Evolutionary conservation across 805 yeast species (phyloP).

Genomic region (Spathaspora hagerdaliae): DNA sequence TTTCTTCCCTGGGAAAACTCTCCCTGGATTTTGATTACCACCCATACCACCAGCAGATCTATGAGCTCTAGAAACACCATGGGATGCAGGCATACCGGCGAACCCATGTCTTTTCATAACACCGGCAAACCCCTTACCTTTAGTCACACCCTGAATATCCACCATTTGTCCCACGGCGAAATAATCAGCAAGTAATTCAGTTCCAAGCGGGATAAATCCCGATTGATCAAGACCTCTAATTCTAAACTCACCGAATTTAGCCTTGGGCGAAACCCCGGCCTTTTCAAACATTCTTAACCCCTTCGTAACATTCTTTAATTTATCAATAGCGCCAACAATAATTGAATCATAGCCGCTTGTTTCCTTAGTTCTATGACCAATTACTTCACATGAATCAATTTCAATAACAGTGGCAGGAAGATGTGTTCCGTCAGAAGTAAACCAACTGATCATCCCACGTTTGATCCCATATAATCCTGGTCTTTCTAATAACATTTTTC

Average conservation of each 20-base stretch:
- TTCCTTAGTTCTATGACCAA: slow-evolving; percentile 63
- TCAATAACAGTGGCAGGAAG: slow-evolving; percentile 85
- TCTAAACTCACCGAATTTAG: slow-evolving; percentile 70
- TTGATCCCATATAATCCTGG: slow-evolving; percentile 84
- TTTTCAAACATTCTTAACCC: slow-evolving; percentile 76
- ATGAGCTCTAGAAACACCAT: slow-evolving; percentile 91
- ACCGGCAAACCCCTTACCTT: slow-evolving; percentile 97
- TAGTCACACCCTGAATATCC: slow-evolving; percentile 72
- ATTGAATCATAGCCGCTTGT: slow-evolving; percentile 82
- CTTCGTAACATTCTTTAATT: slow-evolving; percentile 54
- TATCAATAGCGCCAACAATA: slow-evolving; percentile 79
- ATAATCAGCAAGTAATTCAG: slow-evolving; percentile 76
- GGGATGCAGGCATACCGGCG: slow-evolving; percentile 85
- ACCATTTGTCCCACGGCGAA: slow-evolving; percentile 80
- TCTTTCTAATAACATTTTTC: slow-evolving; percentile 71
- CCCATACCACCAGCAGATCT: slow-evolving; percentile 98
- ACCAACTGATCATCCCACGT: slow-evolving; percentile 88
- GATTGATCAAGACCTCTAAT: slow-evolving; percentile 49
- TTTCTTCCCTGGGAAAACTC: slow-evolving; percentile 93
- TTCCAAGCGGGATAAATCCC: slow-evolving; percentile 73
- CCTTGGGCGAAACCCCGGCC: slow-evolving; percentile 83
- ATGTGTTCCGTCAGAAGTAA: slow-evolving; percentile 63
- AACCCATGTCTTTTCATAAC: slow-evolving; percentile 95
- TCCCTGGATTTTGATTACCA: slow-evolving; percentile 92
- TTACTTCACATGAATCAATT: slow-evolving; percentile 83